Percentiles rank a stretch among this genome's conserved stretches.
Conservation (phyloP, 495 filamentous ascomycete genomes). For the Aspergillus taichungensis region DNA sequence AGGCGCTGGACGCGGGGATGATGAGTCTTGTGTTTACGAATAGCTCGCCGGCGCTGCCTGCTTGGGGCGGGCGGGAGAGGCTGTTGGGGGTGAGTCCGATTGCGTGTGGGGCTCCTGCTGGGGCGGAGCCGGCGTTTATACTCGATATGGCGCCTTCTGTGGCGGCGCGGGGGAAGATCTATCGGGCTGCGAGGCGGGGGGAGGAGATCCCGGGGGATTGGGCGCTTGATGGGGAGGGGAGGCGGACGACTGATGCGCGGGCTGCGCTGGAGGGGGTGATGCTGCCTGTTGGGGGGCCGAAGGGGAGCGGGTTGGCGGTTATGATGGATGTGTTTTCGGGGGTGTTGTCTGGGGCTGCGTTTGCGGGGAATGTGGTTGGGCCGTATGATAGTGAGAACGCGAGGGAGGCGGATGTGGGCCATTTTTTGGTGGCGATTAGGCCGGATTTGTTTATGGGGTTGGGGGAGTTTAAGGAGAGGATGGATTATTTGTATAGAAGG, state of each 20-base stretch:
- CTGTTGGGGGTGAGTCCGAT: slow-evolving; percentile 71
- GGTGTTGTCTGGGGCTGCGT: slow-evolving; percentile 59
- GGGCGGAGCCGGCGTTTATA: slow-evolving; percentile 51
- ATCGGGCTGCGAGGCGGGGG: slow-evolving; percentile 60
- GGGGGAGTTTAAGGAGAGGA: slow-evolving; percentile 58
- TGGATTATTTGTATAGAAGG: slow-evolving; percentile 59
- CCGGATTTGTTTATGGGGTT: slow-evolving; percentile 67
- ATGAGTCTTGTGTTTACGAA: slow-evolving; percentile 76
- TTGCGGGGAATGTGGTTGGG: slow-evolving; percentile 61
- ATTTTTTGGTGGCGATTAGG: slow-evolving; percentile 67
- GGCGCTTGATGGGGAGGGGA: slow-evolving; percentile 64
- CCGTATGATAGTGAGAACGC: slow-evolving; percentile 67
- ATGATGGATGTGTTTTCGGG: slow-evolving; percentile 87
- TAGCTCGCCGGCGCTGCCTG: slow-evolving; percentile 62
- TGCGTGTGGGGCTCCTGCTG: slow-evolving; percentile 63
- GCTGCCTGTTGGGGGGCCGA: slow-evolving; percentile 73
- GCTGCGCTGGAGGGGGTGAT: slow-evolving; percentile 62
- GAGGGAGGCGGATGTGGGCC: slow-evolving; percentile 61
- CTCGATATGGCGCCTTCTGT: slow-evolving; percentile 72
- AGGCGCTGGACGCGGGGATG: slow-evolving; percentile 63
- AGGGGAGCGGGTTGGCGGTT: slow-evolving; percentile 60
- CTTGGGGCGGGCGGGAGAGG: slow-evolving; percentile 59
- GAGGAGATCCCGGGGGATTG: slow-evolving; percentile 68
- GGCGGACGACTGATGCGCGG: slow-evolving; percentile 57
- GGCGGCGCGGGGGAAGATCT: slow-evolving; percentile 66